Evolutionary conservation across 148 eudicot genomes (phyloP), one percentile per base, ranked within the genome.

Genomic region (Dysphania ambrosioides): DNA sequence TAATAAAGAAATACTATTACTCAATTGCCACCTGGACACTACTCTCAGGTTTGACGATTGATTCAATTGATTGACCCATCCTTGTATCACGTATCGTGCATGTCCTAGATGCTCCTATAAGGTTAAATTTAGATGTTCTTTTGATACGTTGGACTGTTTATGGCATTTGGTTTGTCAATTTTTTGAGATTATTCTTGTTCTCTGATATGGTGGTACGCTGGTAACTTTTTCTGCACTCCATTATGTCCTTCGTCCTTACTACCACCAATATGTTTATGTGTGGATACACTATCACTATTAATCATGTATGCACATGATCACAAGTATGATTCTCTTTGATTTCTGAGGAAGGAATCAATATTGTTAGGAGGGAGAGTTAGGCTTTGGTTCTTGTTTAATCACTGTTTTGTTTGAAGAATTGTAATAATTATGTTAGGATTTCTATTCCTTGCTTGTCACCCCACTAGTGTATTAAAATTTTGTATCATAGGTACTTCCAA

Each of bases 401-500:
- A 31, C 19, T 13, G 10, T 65, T n/a, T 65, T 23, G 23, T 23
- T 41, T 66, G 55, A 68, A 21, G 21, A 13, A 47, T 18, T 47
- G 42, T 32, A 32, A 3, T 62, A 5, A 1, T 32, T 16, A 0
- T 60, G 23, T 38, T 32, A 15, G 24, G 23, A 26, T 23, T 9
- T n/a, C 26, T 16, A 23, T 5, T 8, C 64, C 18, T 35, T 57
- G 2, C 26, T 40, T 8, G 23, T 65, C 36, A 32, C 26, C 11
- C 11, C 18, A 4, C 44, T 47, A 7, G 27, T 62, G 19, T 44
- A 15, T 57, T n/a, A n/a, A n/a, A n/a, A n/a, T n/a, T n/a, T n/a
- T 76, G 72, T 41, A 65, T 49, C 35, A 63, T 66, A 41, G 23
- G 16, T 47, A 9, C n/a, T n/a, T n/a, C 34, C 38, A 30, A 42